phyloP scores from a whole-genome alignment of 192 early-diverging fungal species.

The Umbelopsis ramanniana region DNA sequence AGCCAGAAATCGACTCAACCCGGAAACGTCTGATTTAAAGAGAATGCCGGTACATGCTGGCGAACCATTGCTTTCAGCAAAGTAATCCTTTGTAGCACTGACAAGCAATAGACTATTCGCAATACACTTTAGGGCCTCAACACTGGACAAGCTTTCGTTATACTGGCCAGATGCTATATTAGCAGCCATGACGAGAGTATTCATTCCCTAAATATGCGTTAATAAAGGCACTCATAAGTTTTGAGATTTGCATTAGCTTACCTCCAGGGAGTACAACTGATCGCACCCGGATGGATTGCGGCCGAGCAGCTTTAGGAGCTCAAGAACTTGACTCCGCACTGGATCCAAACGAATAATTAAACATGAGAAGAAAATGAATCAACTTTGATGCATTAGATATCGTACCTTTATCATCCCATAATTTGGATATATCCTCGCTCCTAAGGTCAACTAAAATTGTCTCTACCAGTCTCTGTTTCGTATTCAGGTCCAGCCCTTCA shows the following conservation, averaged over 20 bases:
- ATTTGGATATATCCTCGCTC: background rate
- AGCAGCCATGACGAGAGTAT: conserved; percentile 40
- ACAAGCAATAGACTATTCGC: conserved; percentile 67
- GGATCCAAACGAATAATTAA: background rate
- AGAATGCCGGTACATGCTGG: conserved; percentile 40
- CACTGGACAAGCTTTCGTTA: conserved; percentile 40
- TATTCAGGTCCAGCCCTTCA: conserved; percentile 10
- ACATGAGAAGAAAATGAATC: background rate
- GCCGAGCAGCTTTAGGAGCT: conserved; percentile 62
- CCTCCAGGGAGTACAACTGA: conserved; percentile 56
- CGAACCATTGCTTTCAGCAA: conserved; percentile 52
- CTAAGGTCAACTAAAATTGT: background rate
- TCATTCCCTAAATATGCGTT: conserved; percentile 38
- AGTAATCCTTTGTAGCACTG: conserved; percentile 44
- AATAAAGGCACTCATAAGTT: background rate
- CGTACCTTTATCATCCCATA: conserved; percentile 11
- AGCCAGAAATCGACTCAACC: conserved; percentile 63
- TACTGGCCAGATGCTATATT: conserved; percentile 27
- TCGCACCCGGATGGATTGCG: conserved; percentile 63
- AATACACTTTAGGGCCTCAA: conserved; percentile 70
- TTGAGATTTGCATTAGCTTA: conserved; percentile 28
- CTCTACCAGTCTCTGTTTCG: background rate
- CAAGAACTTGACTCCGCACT: conserved; percentile 57
- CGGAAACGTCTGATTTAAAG: conserved; percentile 39
- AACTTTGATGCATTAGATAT: background rate